A percentile compares a stretch with the other conserved stretches of the same genome.
These are phyloP conservation scores for Penicillium pancosmium DNA, from an alignment of 495 filamentous ascomycete genomes.

Conservation along the genomic window DNA sequence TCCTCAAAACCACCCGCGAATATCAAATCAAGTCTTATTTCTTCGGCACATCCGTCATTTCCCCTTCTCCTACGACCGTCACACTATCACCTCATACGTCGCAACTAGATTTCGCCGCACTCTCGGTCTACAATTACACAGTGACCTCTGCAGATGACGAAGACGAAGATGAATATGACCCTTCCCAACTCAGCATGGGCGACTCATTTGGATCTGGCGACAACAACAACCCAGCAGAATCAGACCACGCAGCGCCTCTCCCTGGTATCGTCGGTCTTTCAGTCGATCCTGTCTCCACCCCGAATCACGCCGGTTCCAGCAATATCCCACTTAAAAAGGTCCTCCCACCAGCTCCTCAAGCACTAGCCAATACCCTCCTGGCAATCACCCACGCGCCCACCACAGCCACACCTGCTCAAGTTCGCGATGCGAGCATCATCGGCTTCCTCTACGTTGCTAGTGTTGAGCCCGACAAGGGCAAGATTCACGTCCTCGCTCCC, in stretches of 20 bases:
- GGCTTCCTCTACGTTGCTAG: constrained; percentile 91
- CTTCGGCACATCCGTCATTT: constrained; percentile 68
- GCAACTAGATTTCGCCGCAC: constrained; percentile 69
- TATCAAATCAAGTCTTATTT: constrained; percentile 88
- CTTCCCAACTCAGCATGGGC: constrained; percentile 40
- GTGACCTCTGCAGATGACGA: constrained; percentile 47
- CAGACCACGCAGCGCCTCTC: constrained; percentile 23
- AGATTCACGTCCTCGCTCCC: constrained; percentile 79
- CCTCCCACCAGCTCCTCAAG: constrained; percentile 34
- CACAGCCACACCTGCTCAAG: constrained; percentile 65
- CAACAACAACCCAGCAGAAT: constrained; percentile 27
- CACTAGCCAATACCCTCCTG: constrained; percentile 64
- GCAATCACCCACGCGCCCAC: constrained; percentile 75
- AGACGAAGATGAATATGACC: constrained; percentile 50
- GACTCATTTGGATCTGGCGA: constrained; percentile 43
- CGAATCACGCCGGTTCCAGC: constrained; percentile 11
- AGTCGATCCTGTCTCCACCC: constrained; percentile 11
- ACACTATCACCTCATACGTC: constrained; percentile 86
- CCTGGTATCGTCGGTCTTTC: constrained; percentile 29
- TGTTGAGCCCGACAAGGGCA: constrained; percentile 82
- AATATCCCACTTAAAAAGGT: constrained; percentile 43
- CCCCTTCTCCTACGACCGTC: constrained; percentile 51
- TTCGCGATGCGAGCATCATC: constrained; percentile 84
- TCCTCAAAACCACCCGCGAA: constrained; percentile 70
- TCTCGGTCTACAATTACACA: constrained; percentile 69